Conservation (phyloP, 305 asterid genomes). For the Fraxinus xanthoxyloides region DNA sequence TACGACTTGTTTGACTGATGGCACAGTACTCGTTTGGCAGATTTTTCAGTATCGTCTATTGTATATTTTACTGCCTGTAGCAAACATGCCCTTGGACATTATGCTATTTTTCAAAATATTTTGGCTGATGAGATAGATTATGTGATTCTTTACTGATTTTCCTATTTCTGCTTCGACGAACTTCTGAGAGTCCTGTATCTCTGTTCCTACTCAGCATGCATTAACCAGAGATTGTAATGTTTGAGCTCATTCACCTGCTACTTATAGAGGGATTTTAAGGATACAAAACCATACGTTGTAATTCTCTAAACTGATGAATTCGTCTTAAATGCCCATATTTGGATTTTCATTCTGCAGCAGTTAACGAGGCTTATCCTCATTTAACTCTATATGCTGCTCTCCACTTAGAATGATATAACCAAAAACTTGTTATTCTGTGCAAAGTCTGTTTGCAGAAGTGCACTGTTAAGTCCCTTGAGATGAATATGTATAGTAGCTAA, state of each 20-base stretch:
- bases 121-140: background rate
- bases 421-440: background rate
- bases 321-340: background rate
- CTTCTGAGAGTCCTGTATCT: background rate
- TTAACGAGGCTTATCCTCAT: background rate
- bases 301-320: background rate
- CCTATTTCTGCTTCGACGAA: background rate
- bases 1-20: background rate
- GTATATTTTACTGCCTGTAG: background rate
- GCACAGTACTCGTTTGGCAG: background rate
- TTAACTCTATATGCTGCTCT: background rate
- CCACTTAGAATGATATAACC: background rate
- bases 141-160: background rate
- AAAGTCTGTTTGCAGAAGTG: background rate
- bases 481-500: background rate
- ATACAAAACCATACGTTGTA: background rate
- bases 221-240: background rate
- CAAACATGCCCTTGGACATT: background rate
- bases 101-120: background rate
- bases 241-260: background rate
- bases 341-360: background rate
- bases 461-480: background rate
- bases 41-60: background rate
- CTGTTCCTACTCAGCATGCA: background rate
- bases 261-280: background rate